Base-by-base conservation (phyloP, 495 filamentous ascomycete species). In the Penicillium subrubescens region DNA sequence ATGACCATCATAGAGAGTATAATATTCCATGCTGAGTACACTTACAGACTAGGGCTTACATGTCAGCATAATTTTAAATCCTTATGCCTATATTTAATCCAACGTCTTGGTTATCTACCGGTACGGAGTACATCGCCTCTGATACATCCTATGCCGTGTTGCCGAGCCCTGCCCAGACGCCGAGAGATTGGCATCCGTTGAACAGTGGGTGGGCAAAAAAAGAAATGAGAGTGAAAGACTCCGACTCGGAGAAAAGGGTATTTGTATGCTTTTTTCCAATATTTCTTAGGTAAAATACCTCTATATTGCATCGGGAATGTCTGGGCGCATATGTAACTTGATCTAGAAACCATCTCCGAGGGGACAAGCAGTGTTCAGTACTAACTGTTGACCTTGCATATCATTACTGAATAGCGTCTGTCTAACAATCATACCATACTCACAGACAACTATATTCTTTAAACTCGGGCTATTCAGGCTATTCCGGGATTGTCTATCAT, bases 101-200 rank as follows among this genome's bases (percentile, higher is more conserved):
- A 5, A 23, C 21, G 3, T 48, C 21, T 23, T 48, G 0, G 44
- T 48, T 11, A 4, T 23, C 21, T 46, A 10, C 8, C 5, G 31
- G 31, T 33, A 31, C 29, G 2, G 3, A 2, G 29, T 8, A 23
- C 57, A 59, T 41, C 34, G 52, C 58, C 29, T 46, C 46, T 5
- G 31, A 35, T 29, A 33, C 37, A 25, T 17, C 21, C 19, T 33
- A 27, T 39, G 59, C 53, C 53, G 29, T 63, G 53, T 65, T 64
- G 69, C 60, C 69, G 62, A 74, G 68, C 68, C 67, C 59, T 68
- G 75, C 70, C 71, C 66, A 73, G 70, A 33, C 67, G 75, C 75
- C 74, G 59, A 76, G 75, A 73, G 67, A 69, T 75, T 76, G 75
- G 72, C 75, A 75, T 64, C 58, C 57, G 17, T 62, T 60, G 53